Evolutionary conservation across 306 rosid genomes (phyloP).

Genomic region (Acacia crassicarpa): DNA sequence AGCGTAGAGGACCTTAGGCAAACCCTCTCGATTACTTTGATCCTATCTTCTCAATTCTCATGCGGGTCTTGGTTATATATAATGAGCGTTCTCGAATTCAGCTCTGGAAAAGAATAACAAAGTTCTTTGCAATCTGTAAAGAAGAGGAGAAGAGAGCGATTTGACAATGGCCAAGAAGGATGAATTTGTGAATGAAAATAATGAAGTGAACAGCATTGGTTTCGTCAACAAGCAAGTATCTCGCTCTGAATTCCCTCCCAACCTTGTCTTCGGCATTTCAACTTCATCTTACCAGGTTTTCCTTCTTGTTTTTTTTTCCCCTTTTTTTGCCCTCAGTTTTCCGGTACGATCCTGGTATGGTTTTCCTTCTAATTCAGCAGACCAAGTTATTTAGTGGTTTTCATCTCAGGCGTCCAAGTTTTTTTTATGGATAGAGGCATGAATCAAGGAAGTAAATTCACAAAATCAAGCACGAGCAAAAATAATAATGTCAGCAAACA

Average conservation of each 20-base stretch:
- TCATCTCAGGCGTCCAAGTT: background rate
- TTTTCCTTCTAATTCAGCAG: too few relatives aligned
- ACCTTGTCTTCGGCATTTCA: slow-evolving; percentile 80
- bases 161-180: slow-evolving; percentile 51
- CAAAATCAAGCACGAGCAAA: background rate
- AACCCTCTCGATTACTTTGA: too few relatives aligned
- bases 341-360: too few relatives aligned
- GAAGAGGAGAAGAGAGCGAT: background rate
- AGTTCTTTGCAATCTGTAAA: background rate
- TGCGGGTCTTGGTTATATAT: too few relatives aligned
- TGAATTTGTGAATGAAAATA: slow-evolving; percentile 31
- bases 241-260: slow-evolving; percentile 74
- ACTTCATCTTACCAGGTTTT: slow-evolving; percentile 90
- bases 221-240: slow-evolving; percentile 36
- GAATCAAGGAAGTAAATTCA: background rate
- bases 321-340: too few relatives aligned
- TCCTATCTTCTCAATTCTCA: too few relatives aligned
- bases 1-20: too few relatives aligned
- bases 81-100: too few relatives aligned
- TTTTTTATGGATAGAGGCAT: background rate
- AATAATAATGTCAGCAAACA: background rate
- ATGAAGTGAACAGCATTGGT: slow-evolving; percentile 23
- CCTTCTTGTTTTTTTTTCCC: too few relatives aligned
- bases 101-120: background rate
- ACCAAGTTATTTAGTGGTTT: background rate